Conservation (phyloP, 306 rosid species). For the Malus sylvestris region DNA sequence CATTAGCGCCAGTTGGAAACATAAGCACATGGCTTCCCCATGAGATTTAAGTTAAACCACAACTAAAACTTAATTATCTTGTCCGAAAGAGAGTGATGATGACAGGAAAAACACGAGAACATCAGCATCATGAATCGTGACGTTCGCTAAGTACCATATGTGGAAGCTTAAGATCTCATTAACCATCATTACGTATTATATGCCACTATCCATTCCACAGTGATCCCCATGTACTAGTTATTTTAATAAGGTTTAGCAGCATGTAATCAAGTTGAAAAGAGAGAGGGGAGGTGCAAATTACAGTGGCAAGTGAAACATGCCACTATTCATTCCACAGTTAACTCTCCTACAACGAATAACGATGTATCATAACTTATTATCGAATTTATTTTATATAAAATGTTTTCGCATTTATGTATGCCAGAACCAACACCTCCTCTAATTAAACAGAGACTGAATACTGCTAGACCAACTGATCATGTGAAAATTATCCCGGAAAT, state of each 20-base stretch:
- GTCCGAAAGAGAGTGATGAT: conserved; percentile 40
- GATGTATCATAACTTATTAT: not conserved
- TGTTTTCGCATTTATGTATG: not conserved
- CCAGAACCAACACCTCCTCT: not conserved
- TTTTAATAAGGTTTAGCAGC: conserved; percentile 17
- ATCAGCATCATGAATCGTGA: conserved; percentile 36
- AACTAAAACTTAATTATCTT: conserved; percentile 41
- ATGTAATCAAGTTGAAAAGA: conserved; percentile 7
- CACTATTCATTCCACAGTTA: no score
- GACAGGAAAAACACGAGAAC: conserved; percentile 40
- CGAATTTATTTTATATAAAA: no score
- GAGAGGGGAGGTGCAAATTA: not conserved
- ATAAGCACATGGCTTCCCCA: conserved; percentile 77
- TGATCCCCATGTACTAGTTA: conserved; percentile 9
- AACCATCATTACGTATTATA: conserved; percentile 26
- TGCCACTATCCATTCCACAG: conserved; percentile 7
- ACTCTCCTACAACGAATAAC: not conserved
- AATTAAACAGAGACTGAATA: no score
- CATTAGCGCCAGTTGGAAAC: conserved; percentile 54
- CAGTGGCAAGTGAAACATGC: not conserved
- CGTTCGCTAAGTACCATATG: conserved; percentile 31
- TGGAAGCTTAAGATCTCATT: conserved; percentile 58
- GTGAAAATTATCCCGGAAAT: not conserved
- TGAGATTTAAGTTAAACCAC: conserved; percentile 43
- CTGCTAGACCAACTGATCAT: no score